phyloP scores from a whole-genome alignment of 371 early-diverging fungal genomes.

The Pancytospora epiphaga region DNA sequence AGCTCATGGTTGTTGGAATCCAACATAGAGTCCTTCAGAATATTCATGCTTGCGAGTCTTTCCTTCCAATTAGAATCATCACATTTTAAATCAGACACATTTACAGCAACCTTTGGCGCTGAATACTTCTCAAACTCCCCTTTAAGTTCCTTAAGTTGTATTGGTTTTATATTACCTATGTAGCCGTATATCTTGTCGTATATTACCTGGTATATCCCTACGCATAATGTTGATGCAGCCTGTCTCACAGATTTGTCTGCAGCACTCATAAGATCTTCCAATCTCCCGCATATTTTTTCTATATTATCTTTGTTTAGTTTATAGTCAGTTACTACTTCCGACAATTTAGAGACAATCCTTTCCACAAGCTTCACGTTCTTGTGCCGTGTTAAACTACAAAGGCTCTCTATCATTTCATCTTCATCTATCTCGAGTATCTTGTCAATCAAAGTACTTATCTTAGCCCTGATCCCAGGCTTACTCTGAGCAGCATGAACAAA shows the following conservation, averaged over 20 bases:
- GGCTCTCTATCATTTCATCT: not conserved
- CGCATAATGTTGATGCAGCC: conserved; percentile 15
- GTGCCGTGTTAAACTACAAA: conserved; percentile 1
- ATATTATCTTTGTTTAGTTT: not conserved
- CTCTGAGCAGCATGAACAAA: conserved; percentile 32
- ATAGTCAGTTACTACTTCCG: not conserved
- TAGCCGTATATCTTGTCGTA: conserved; percentile 28
- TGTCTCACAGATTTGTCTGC: conserved; percentile 22
- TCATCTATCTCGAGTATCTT: conserved; percentile 4
- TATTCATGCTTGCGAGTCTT: conserved; percentile 4
- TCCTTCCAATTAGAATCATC: conserved; percentile 19
- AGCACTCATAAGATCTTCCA: conserved; percentile 11
- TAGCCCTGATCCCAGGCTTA: conserved; percentile 31
- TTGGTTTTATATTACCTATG: conserved; percentile 39
- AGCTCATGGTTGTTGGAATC: not conserved
- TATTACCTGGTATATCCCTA: conserved; percentile 29
- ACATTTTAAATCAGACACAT: not conserved
- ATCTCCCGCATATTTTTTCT: not conserved
- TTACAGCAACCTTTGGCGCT: not conserved
- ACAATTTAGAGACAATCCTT: not conserved
- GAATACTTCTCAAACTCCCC: conserved; percentile 3
- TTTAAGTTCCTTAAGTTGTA: conserved; percentile 44
- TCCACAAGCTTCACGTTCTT: conserved; percentile 27
- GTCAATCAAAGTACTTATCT: conserved; percentile 15
- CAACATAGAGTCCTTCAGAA: not conserved